Base-by-base conservation (phyloP, 441 rosid genomes). In the Erysimum pusillum region DNA sequence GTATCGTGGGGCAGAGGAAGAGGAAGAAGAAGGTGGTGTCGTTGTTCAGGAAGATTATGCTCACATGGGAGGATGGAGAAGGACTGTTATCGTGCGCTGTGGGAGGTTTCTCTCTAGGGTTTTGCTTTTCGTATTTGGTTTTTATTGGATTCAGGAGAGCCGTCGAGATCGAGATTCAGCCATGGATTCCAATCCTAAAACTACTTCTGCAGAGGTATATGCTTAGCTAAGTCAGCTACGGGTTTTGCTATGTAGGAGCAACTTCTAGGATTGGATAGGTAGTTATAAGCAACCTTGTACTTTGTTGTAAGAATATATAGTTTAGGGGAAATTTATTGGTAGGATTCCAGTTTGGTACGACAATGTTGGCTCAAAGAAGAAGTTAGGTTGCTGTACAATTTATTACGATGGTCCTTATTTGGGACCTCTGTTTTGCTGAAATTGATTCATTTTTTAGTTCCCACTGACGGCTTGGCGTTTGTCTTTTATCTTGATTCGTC, bases 31-130 rank as follows among this genome's bases (percentile, higher is more conserved):
- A 51, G 93, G 78, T 56, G 70, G 70, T 22, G 70, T 11, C 0
- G 78, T 74, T 62, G 86, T 81, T 77, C 97, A 90, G 88, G 98
- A 93, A 86, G 94, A 89, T 81, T 96, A 89, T 70, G 99, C 97
- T 22, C 97, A 96, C 70, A 69, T 96, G 96, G 87, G 85, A 34
- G 98, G 99, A 60, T 96, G 99, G 99, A 84, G 94, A 82, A 67
- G 99, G 73, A 78, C 78, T 49, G 93, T 90, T 59, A 86, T 91
- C 56, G 86, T 96, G 6, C 49, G 49, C 35, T 84, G 73, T 48
- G 99, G 98, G 62, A 85, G 89, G 85, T 85, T 93, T 61, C 75
- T 91, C 13, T 82, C 93, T 2, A 84, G 99, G 80, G 74, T 68
- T 15, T 54, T 93, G 83, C 91, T 93, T 76, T 90, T 90, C 75